Base-by-base conservation (phyloP, 176 grass and related monocot species). In the Aegilops bicornis region DNA sequence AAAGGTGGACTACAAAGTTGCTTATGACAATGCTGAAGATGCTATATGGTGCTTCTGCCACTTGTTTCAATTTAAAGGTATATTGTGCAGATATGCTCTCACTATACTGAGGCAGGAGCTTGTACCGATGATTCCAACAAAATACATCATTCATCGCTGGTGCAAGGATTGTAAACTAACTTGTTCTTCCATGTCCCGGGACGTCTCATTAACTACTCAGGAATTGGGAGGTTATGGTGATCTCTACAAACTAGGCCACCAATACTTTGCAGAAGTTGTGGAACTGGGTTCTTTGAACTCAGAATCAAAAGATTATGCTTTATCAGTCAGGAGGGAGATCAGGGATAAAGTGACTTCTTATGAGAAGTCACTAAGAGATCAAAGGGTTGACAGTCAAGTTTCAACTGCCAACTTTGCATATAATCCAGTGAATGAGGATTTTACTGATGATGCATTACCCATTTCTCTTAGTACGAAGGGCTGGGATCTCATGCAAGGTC, bases 41-140 rank as follows among this genome's bases (percentile, higher is more conserved):
- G 87, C 90, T 78, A 67, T 96, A 88, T 91, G 91, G 91, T 96
- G 91, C 79, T 19, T 93, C 66, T 96, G 94, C 82, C 88, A 91
- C 71, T 96, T 89, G 31, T 96, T 95, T 80, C 87, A 98, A 43
- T 95, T 77, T 80, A 93, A 89, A 85, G 93, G 96, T 79, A 92
- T 95, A 86, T 79, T 98, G 84, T 98, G 96, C 80, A 92, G 93
- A 74, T 93, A 98, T 80, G 89, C 93, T 29, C 90, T 98, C 59
- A 89, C 91, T 89, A 93, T 95, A 30, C 79, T 98, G 73, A 89
- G 88, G 45, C 93, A 88, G 81, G 91, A 98, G 81, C 73, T 93
- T 72, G 80, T 98, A 54, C 79, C 64, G 82, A 85, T 90, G 47
- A 90, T 95, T 76, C 93, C 96, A 83, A 81, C 82, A 62, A 95